Evolutionary conservation across 345 rosid species (phyloP), one percentile per base, ranked within the genome.

Genomic region (Gossypium australe): DNA sequence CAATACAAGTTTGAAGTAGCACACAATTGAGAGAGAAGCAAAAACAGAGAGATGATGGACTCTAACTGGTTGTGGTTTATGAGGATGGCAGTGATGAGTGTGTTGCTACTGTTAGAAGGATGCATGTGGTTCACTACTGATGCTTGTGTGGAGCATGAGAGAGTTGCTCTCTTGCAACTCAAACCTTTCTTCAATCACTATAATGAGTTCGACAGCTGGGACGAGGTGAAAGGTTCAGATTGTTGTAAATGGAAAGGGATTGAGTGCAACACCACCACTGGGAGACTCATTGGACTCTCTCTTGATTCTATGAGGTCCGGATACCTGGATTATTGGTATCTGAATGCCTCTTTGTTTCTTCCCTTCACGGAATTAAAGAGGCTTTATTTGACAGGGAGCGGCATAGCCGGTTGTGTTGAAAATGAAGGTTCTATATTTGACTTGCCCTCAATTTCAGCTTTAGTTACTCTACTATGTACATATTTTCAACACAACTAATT

Each of bases 131-230:
- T 3, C 29, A 27, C 29, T 2, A 27, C 0, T 53, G 38, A 55
- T 56, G 74, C 48, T 8, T 71, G 74, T 18, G 11, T 14, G 51
- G 62, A 71, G 61, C 20, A 29, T 7, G 75, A 71, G 63, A 71
- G 75, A 10, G 20, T 11, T 41, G 52, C 75, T 58, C 75, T 71
- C 49, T 57, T 71, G 47, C 24, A 41, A 3, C 49, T 71, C 29
- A 71, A 57, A 43, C 25, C 58, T 41, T 71, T 57, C 18, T 57
- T 71, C 47, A 49, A 49, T 49, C 29, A 13, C 5, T 13, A 49
- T 0, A 49, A 49, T 14, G 6, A 49, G 17, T 6, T 49, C 6
- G 2, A 4, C 7, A 3, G 12, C 4, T 49, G 53, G 53, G n/a
- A 49, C 16, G 53, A 49, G 53, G 53, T 13, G 2, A 49, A 49